Evolutionary conservation across 768 basidiomycete species (phyloP).

Genomic region (Melanogaster broomeanus): DNA sequence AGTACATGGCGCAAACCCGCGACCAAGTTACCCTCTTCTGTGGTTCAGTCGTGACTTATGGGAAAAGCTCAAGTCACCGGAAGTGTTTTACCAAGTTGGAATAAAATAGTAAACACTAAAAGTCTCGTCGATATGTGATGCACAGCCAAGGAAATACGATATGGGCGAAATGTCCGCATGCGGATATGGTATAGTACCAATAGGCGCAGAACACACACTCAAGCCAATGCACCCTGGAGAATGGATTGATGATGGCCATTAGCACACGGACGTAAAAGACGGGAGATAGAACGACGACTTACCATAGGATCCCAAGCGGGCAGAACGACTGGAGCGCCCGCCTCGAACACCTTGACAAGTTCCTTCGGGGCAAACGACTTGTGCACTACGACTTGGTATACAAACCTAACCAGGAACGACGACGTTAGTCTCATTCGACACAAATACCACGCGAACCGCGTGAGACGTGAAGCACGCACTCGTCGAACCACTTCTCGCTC

Average conservation of each 20-base stretch:
- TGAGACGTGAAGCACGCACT: slow-evolving; percentile 50
- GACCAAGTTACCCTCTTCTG: too few relatives aligned
- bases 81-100: too few relatives aligned
- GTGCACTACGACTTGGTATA: slow-evolving; percentile 92
- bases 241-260: background rate
- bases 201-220: slow-evolving; percentile 4
- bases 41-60: too few relatives aligned
- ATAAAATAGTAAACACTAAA: background rate
- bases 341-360: slow-evolving; percentile 78
- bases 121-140: too few relatives aligned
- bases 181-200: background rate
- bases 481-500: slow-evolving; percentile 90
- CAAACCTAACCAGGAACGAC: slow-evolving; percentile 51
- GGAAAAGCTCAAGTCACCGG: too few relatives aligned
- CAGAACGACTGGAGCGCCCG: slow-evolving; percentile 63
- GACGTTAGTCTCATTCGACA: slow-evolving; percentile 2
- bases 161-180: background rate
- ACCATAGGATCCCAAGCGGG: slow-evolving; percentile 77
- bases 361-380: slow-evolving; percentile 78
- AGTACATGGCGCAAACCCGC: too few relatives aligned
- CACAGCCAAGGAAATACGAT: background rate
- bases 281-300: background rate
- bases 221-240: slow-evolving; percentile 10
- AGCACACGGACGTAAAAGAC: background rate
- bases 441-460: background rate